Conservation (phyloP, 2,329 filamentous ascomycete genomes). For the Pyricularia sp. region DNA sequence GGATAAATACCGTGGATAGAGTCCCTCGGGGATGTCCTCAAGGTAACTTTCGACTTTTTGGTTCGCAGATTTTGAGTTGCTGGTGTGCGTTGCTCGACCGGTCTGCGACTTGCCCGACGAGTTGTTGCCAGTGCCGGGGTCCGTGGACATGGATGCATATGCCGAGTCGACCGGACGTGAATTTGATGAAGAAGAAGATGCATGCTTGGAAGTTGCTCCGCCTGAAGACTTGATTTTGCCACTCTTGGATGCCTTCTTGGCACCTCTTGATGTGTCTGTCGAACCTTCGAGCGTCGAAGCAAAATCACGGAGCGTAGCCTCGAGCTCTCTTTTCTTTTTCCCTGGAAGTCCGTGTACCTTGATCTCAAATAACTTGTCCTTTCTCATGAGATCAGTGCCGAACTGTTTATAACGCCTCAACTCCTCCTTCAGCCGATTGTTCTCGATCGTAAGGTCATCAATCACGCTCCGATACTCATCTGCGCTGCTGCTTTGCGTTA, state of each 20-base stretch:
- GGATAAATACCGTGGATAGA: constrained; percentile 50
- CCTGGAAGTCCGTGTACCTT: constrained; percentile 65
- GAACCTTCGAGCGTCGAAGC: constrained; percentile 51
- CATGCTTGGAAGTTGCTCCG: constrained; percentile 38
- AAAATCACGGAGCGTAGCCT: constrained; percentile 64
- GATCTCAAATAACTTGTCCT: constrained; percentile 76
- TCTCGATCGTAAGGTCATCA: constrained; percentile 78
- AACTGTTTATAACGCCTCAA: constrained; percentile 62
- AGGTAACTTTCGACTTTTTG: constrained; percentile 62
- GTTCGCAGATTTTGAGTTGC: constrained; percentile 32
- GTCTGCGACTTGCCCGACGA: background rate
- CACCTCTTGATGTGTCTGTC: constrained; percentile 28
- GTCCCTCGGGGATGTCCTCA: constrained; percentile 60
- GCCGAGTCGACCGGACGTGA: constrained; percentile 50
- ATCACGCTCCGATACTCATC: constrained; percentile 78
- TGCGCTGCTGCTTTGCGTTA: constrained; percentile 48
- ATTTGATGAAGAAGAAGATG: constrained; percentile 44
- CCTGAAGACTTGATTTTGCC: constrained; percentile 30
- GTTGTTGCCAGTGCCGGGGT: constrained; percentile 32
- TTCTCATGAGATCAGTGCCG: constrained; percentile 55
- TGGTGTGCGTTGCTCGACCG: background rate
- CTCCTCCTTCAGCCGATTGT: constrained; percentile 67
- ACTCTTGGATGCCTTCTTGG: constrained; percentile 27
- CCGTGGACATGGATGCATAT: constrained; percentile 57
- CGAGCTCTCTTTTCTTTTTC: constrained; percentile 67